Conservation (phyloP, 192 early-diverging fungal species). For the Linnemannia zychae region DNA sequence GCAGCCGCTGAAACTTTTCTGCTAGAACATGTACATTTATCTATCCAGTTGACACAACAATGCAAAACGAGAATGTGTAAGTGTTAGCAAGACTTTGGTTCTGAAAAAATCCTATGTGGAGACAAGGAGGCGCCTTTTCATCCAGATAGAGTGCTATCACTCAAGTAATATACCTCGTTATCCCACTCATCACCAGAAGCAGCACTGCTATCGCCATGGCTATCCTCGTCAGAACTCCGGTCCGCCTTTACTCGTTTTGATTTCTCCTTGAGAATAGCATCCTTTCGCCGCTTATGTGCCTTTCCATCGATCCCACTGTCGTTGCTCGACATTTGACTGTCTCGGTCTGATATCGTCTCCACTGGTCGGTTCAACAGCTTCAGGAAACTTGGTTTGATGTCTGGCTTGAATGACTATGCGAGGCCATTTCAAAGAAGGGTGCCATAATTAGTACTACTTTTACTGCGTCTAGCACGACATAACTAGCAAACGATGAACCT, state of each 20-base stretch:
- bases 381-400: slow-evolving; percentile 44
- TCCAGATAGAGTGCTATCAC: too few species aligned
- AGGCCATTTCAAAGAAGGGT: neutral
- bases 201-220: slow-evolving; percentile 24
- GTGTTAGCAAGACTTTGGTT: too few species aligned
- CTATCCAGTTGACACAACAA: slow-evolving; percentile 13
- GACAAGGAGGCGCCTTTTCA: too few species aligned
- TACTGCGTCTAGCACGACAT: too few species aligned
- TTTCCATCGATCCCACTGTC: slow-evolving; percentile 18
- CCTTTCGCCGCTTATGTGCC: slow-evolving; percentile 32
- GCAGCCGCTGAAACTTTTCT: slow-evolving; percentile 53
- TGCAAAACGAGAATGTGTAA: neutral
- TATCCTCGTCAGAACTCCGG: slow-evolving; percentile 44
- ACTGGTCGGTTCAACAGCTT: slow-evolving; percentile 39
- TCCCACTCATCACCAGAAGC: slow-evolving; percentile 32
- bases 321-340: slow-evolving; percentile 17
- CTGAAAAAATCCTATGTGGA: too few species aligned
- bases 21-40: slow-evolving; percentile 52
- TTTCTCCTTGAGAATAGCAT: slow-evolving; percentile 20
- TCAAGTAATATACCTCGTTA: slow-evolving; percentile 43
- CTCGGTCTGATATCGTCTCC: slow-evolving; percentile 25
- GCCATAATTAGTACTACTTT: neutral
- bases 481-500: neutral
- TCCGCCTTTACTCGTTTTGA: slow-evolving; percentile 40
- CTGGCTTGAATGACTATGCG: slow-evolving; percentile 38